A percentile compares a stretch with the other conserved stretches of the same genome.
phyloP scores from a whole-genome alignment of 2,329 filamentous ascomycete species.

The Phialocephala subalpina region DNA sequence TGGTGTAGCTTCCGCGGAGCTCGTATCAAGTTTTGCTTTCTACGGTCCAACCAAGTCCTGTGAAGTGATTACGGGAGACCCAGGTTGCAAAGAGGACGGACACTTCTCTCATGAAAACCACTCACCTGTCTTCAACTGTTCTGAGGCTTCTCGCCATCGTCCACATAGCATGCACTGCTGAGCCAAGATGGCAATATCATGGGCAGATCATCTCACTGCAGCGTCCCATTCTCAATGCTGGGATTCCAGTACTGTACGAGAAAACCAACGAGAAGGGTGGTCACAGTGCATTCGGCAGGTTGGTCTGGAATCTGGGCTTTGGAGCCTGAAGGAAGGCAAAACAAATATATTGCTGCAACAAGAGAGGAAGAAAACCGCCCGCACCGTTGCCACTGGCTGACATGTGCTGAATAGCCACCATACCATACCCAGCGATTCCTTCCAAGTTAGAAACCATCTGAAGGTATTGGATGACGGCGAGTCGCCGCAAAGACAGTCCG shows the following conservation, averaged over 20 bases:
- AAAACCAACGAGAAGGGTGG: neutral
- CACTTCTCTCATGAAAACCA: neutral
- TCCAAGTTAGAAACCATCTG: neutral
- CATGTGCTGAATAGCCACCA: slow-evolving; percentile 5
- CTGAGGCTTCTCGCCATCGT: neutral
- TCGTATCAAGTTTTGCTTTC: neutral
- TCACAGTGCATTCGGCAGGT: neutral
- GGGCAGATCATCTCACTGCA: neutral
- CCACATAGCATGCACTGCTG: neutral
- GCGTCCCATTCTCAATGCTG: neutral
- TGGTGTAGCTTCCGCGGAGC: neutral
- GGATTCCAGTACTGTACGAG: neutral
- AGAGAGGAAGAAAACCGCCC: neutral
- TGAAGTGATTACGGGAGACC: neutral
- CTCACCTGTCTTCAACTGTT: neutral
- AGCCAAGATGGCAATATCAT: neutral
- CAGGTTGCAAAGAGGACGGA: neutral
- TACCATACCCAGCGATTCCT: neutral
- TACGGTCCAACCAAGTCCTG: neutral
- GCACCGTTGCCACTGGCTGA: neutral
- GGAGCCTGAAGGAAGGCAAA: neutral
- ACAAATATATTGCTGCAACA: neutral
- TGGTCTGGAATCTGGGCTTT: neutral
- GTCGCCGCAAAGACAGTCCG: neutral
- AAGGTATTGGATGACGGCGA: neutral